Evolutionary conservation across 257 asterid species (phyloP).

Genomic region (Ehretia macrophylla): DNA sequence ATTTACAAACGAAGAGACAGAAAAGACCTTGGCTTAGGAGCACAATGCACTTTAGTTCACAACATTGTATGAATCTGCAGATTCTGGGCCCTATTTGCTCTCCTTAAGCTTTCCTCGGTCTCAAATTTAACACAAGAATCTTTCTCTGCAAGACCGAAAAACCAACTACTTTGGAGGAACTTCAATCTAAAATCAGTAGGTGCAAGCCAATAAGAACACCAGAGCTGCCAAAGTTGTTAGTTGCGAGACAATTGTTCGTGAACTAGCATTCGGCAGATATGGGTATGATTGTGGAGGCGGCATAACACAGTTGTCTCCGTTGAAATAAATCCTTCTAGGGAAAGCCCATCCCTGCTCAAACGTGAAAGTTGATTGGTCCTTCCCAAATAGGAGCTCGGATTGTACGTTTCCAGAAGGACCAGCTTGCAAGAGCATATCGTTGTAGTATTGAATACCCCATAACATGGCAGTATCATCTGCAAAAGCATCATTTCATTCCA

Average conservation of each 20-base stretch:
- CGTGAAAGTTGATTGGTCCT: not conserved
- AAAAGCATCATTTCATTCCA: not conserved
- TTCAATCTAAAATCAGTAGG: not conserved
- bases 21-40: too few species aligned
- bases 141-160: too few species aligned
- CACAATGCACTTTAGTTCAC: too few species aligned
- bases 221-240: not conserved
- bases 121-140: too few species aligned
- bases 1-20: too few species aligned
- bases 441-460: not conserved
- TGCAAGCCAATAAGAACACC: not conserved
- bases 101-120: too few species aligned
- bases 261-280: not conserved
- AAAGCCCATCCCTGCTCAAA: not conserved
- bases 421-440: slow-evolving; percentile 1
- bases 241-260: not conserved
- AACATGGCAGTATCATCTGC: not conserved
- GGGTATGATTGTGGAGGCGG: not conserved
- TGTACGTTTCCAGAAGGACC: slow-evolving; percentile 1
- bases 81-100: too few species aligned
- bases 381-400: not conserved
- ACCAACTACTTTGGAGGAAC: too few species aligned
- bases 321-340: not conserved
- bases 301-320: not conserved
- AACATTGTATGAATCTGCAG: too few species aligned